Percentiles rank a stretch among this genome's conserved stretches.
These are phyloP conservation scores for Mucor racemosus DNA, from an alignment of 371 early-diverging fungal species.

Conservation along the genomic window DNA sequence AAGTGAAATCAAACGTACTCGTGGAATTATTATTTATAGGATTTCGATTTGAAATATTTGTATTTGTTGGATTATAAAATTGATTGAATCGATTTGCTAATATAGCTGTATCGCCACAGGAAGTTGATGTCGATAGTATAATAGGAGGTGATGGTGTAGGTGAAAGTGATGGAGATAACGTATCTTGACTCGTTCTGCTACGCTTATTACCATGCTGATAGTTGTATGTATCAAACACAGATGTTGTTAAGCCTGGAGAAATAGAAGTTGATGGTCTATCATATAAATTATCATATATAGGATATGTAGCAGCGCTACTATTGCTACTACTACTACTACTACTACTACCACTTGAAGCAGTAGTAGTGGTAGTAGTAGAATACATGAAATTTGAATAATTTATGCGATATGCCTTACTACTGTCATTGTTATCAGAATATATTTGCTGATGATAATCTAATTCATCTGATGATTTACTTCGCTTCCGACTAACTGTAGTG, in stretches of 20 bases:
- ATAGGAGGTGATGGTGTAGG: background rate
- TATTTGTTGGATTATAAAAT: background rate
- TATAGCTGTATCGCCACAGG: background rate
- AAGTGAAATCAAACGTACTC: background rate
- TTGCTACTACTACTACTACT: background rate
- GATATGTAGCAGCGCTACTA: background rate
- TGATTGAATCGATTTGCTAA: background rate
- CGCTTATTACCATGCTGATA: background rate
- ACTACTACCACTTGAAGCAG: too few species aligned
- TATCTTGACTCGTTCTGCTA: background rate
- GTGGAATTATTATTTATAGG: background rate
- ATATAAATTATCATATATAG: background rate
- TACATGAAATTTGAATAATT: background rate
- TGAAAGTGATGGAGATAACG: background rate
- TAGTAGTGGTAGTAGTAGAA: background rate
- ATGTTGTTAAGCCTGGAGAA: background rate
- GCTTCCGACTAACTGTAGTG: background rate
- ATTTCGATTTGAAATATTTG: background rate
- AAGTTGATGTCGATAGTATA: background rate
- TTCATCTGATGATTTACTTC: conserved; percentile 8
- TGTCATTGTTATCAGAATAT: background rate
- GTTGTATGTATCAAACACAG: background rate
- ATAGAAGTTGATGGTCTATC: too few species aligned
- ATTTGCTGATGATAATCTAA: background rate
- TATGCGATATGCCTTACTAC: background rate